phyloP scores from a whole-genome alignment of 768 basidiomycete genomes.

The Suillus paluster region DNA sequence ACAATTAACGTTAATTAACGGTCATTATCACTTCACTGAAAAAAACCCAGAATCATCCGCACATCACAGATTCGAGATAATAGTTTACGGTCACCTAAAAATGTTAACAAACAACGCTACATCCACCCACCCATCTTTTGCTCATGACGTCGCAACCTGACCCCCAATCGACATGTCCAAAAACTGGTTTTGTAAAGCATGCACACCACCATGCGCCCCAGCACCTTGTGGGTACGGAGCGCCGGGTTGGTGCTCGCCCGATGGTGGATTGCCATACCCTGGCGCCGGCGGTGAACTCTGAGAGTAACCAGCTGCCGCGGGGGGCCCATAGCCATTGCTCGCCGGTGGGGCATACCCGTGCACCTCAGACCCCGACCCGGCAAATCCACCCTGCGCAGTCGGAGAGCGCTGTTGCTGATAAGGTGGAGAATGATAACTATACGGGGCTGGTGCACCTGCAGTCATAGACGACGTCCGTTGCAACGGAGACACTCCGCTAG shows the following conservation, averaged over 20 bases:
- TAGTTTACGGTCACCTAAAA: background rate
- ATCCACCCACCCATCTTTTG: background rate
- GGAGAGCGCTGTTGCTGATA: constrained; percentile 21
- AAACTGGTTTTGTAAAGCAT: constrained; percentile 32
- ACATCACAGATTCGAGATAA: background rate
- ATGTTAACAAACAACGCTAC: too few relatives aligned
- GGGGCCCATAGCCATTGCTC: constrained; percentile 21
- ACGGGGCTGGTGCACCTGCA: constrained; percentile 13
- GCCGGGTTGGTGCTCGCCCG: background rate
- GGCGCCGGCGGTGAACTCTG: constrained; percentile 19
- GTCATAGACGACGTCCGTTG: background rate
- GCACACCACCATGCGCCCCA: constrained; percentile 18
- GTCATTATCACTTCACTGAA: background rate
- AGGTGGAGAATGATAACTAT: constrained; percentile 22
- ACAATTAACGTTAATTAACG: too few relatives aligned
- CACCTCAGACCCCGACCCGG: constrained; percentile 20
- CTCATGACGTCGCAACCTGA: constrained; percentile 13
- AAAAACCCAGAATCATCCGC: background rate
- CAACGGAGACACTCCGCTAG: background rate
- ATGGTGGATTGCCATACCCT: constrained; percentile 1
- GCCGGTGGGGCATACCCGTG: constrained; percentile 19
- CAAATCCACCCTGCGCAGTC: background rate
- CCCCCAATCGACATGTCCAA: constrained; percentile 33
- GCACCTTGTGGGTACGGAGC: constrained; percentile 2
- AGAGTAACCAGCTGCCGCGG: constrained; percentile 12